phyloP scores from a whole-genome alignment of 495 filamentous ascomycete genomes.

The Neurospora terricola region DNA sequence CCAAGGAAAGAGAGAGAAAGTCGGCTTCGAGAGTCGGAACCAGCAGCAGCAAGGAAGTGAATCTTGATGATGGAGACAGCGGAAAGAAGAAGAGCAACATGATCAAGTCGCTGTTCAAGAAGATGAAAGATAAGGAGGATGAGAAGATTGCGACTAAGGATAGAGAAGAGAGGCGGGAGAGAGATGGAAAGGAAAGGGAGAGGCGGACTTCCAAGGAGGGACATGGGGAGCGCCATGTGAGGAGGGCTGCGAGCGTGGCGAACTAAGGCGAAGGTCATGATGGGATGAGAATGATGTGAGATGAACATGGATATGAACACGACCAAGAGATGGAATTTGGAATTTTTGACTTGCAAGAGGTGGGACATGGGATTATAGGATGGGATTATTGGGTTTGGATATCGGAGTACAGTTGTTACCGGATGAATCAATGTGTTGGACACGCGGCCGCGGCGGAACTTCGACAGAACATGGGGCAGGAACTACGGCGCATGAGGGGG shows the following conservation, averaged over 20 bases:
- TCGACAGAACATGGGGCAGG: not conserved
- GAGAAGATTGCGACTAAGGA: constrained; percentile 10
- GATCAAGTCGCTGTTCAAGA: constrained; percentile 42
- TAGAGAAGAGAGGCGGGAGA: not conserved
- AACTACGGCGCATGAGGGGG: not conserved
- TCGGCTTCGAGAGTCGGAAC: not conserved
- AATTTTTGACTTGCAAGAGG: not conserved
- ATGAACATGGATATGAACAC: not conserved
- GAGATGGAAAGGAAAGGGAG: not conserved
- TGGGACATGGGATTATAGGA: not conserved
- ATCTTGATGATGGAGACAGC: constrained; percentile 8
- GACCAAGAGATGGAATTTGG: not conserved
- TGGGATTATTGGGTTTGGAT: not conserved
- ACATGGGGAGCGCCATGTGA: not conserved
- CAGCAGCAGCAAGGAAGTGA: constrained; percentile 14
- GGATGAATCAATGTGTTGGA: not conserved
- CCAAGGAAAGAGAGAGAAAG: constrained; percentile 5
- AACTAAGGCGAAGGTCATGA: not conserved
- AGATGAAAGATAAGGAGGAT: constrained; percentile 35
- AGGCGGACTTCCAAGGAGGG: not conserved
- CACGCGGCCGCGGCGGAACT: not conserved
- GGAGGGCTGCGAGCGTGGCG: not conserved
- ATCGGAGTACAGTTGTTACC: not conserved
- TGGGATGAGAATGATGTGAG: not conserved
- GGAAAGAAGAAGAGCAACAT: constrained; percentile 41